Conservation (phyloP, 202 grass and related monocot genomes). For the Musa balbisiana region DNA sequence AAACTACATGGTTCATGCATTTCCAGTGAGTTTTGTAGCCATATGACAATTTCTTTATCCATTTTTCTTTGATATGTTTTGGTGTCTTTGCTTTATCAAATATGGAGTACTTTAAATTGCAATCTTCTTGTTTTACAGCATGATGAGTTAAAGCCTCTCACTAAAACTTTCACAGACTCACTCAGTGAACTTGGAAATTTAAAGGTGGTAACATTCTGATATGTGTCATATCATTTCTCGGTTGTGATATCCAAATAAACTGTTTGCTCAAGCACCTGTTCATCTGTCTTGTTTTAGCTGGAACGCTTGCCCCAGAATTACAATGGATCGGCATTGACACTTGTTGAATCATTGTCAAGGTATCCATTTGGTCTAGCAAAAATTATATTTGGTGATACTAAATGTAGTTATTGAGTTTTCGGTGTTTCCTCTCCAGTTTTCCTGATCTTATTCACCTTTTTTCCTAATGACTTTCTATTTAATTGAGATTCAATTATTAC, state of each 20-base stretch:
- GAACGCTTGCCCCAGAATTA: conserved; percentile 73
- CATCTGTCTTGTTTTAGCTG: conserved; percentile 48
- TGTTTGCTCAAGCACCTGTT: background rate
- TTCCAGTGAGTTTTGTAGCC: conserved; percentile 50
- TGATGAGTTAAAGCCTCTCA: conserved; percentile 94
- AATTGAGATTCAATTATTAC: background rate
- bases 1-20: conserved; percentile 93
- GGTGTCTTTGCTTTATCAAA: background rate
- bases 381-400: too few relatives aligned
- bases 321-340: conserved; percentile 76
- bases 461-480: background rate
- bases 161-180: conserved; percentile 78
- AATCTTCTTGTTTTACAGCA: conserved; percentile 48
- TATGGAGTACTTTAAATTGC: background rate
- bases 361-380: conserved; percentile 27
- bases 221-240: conserved; percentile 26
- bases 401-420: background rate
- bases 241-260: background rate
- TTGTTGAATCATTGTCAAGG: conserved; percentile 97
- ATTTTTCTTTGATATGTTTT: background rate
- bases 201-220: conserved; percentile 68
- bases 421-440: conserved; percentile 6
- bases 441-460: background rate
- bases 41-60: conserved; percentile 7
- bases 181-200: conserved; percentile 95